A percentile compares a stretch with the other conserved stretches of the same genome.
Conservation (phyloP, 78 protist species). For the slime mould (Dictyostelium discoideum) region DNA sequence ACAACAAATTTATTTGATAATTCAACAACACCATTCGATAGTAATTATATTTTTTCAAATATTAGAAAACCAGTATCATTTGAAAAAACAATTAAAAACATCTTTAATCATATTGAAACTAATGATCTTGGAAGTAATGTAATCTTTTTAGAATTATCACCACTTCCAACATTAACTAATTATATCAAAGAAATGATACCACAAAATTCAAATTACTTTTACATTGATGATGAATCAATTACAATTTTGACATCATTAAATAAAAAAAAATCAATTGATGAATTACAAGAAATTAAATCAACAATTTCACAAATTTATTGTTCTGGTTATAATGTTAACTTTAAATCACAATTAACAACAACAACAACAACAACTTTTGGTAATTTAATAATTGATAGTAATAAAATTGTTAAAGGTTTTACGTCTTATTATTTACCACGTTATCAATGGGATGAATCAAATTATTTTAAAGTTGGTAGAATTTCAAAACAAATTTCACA, state of each 20-base stretch:
- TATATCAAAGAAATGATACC: background rate
- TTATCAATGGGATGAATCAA: conserved; percentile 32
- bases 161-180: conserved; percentile 15
- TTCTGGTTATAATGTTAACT: background rate
- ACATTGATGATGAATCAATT: background rate
- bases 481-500: background rate
- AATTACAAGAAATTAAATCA: background rate
- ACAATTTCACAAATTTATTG: conserved; percentile 3
- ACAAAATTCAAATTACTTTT: conserved; percentile 2
- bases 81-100: conserved; percentile 7
- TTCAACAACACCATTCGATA: background rate
- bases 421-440: background rate
- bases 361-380: background rate
- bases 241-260: background rate
- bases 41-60: background rate
- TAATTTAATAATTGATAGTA: too few relatives aligned
- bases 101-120: background rate
- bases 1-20: background rate
- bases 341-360: too few relatives aligned
- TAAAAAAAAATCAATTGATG: background rate
- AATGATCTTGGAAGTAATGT: background rate
- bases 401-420: background rate
- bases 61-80: conserved; percentile 29
- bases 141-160: conserved; percentile 19
- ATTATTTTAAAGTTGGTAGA: background rate